Evolutionary conservation across 192 early-diverging fungal species (phyloP).

Genomic region (Backusella luteola): DNA sequence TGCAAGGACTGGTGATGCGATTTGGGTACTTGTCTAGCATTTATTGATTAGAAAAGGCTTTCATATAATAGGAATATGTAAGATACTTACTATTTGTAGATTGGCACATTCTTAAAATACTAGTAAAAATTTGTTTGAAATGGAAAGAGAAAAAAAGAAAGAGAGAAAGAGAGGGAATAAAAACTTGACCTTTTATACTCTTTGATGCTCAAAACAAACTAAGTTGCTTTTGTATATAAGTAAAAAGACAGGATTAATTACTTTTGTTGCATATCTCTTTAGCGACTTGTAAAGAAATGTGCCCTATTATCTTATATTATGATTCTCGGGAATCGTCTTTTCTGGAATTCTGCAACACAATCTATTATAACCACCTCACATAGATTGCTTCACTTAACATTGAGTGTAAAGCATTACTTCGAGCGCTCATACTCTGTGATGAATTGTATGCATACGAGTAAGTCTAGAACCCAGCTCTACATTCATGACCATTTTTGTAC

Average conservation of each 20-base stretch:
- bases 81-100: not conserved
- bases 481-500: too few species aligned
- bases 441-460: not conserved
- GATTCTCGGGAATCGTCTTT: too few species aligned
- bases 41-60: not conserved
- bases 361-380: too few species aligned
- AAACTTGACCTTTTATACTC: not conserved
- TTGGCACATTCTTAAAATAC: not conserved
- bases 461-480: not conserved
- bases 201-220: not conserved
- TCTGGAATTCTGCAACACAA: too few species aligned
- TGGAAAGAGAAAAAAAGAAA: not conserved
- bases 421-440: not conserved
- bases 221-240: not conserved
- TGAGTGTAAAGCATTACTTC: not conserved
- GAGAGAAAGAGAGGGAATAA: not conserved
- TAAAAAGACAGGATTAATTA: not conserved
- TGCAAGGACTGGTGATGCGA: not conserved
- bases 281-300: not conserved
- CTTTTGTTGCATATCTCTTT: not conserved
- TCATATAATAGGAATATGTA: not conserved
- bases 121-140: not conserved
- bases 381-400: not conserved
- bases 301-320: too few species aligned
- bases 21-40: not conserved